Evolutionary conservation across 192 early-diverging fungal genomes (phyloP).

Genomic region (Coemansia aciculifera): DNA sequence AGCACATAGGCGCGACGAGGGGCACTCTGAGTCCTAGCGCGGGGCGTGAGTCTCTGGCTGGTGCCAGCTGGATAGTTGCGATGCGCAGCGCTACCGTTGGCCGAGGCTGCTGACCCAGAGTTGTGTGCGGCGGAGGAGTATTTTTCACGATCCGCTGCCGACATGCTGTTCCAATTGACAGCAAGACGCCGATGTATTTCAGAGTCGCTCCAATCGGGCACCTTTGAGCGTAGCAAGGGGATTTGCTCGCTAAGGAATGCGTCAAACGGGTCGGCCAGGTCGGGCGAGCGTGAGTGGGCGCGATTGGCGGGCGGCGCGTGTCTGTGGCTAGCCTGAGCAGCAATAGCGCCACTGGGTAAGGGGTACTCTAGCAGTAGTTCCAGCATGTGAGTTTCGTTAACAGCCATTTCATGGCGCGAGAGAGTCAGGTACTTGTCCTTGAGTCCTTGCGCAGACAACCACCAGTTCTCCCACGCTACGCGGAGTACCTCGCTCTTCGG

Average conservation of each 20-base stretch:
- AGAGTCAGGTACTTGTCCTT: slow-evolving; percentile 51
- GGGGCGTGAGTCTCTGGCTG: slow-evolving; percentile 21
- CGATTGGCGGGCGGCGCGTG: slow-evolving; percentile 1
- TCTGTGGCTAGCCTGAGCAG: slow-evolving; percentile 19
- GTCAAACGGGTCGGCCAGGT: slow-evolving; percentile 30
- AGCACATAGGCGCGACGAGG: slow-evolving; percentile 54
- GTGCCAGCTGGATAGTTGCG: slow-evolving; percentile 11
- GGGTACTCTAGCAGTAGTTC: slow-evolving; percentile 51
- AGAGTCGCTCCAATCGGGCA: slow-evolving; percentile 52
- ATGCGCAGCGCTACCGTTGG: not conserved
- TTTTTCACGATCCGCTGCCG: slow-evolving; percentile 33
- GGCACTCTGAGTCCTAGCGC: slow-evolving; percentile 27
- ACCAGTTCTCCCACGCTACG: slow-evolving; percentile 48
- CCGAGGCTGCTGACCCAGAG: not conserved
- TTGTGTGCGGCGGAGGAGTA: slow-evolving; percentile 16
- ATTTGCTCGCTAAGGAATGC: slow-evolving; percentile 47
- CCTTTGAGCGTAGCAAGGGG: slow-evolving; percentile 44
- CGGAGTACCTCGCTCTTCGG: slow-evolving; percentile 44
- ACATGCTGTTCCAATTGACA: slow-evolving; percentile 51
- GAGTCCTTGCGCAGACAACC: slow-evolving; percentile 39
- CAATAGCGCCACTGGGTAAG: slow-evolving; percentile 31
- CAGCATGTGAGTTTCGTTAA: slow-evolving; percentile 48
- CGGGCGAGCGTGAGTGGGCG: slow-evolving; percentile 27
- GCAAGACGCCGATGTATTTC: slow-evolving; percentile 46
- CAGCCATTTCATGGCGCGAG: slow-evolving; percentile 47